Evolutionary conservation across 1,284 basidiomycete species (phyloP).

Genomic region (Sporisorium exsertum): DNA sequence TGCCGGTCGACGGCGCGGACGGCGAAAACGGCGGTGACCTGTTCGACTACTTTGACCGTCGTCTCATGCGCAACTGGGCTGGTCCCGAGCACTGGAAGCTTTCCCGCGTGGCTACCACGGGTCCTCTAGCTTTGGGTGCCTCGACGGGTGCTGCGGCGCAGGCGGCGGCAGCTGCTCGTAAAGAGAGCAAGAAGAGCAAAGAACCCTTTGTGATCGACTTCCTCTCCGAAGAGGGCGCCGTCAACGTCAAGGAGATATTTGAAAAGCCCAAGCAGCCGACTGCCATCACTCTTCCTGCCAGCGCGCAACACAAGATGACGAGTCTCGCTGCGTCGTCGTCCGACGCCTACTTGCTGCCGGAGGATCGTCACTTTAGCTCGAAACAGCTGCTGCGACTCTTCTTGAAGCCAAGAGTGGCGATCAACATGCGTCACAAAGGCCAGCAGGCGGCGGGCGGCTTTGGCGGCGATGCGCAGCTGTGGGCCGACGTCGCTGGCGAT

Average conservation of each 20-base stretch:
- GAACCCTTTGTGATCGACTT: conserved; percentile 91
- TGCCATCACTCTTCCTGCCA: conserved; percentile 70
- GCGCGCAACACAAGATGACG: conserved; percentile 70
- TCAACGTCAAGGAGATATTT: conserved; percentile 83
- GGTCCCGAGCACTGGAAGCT: conserved; percentile 99
- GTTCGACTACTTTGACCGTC: conserved; percentile 94
- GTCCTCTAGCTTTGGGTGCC: conserved; percentile 32
- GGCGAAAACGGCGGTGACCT: conserved; percentile 50
- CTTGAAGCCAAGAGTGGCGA: conserved; percentile 77
- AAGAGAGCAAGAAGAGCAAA: conserved; percentile 70
- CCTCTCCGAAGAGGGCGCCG: conserved; percentile 74
- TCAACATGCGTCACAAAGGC: conserved; percentile 76
- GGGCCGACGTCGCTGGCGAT: conserved; percentile 83
- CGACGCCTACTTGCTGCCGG: conserved; percentile 82
- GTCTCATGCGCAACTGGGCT: conserved; percentile 93
- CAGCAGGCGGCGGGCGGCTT: conserved; percentile 76
- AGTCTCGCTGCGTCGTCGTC: conserved; percentile 35
- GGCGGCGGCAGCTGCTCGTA: conserved; percentile 24
- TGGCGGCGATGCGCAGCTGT: conserved; percentile 92
- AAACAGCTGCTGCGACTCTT: conserved; percentile 89
- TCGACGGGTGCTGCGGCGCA: conserved; percentile 28
- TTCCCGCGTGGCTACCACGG: conserved; percentile 41
- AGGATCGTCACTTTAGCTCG: conserved; percentile 97
- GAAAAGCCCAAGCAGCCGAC: conserved; percentile 69
- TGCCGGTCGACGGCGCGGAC: conserved; percentile 36